Evolutionary conservation across 441 rosid species (phyloP).

Genomic region (Arabidopsis lyrata): DNA sequence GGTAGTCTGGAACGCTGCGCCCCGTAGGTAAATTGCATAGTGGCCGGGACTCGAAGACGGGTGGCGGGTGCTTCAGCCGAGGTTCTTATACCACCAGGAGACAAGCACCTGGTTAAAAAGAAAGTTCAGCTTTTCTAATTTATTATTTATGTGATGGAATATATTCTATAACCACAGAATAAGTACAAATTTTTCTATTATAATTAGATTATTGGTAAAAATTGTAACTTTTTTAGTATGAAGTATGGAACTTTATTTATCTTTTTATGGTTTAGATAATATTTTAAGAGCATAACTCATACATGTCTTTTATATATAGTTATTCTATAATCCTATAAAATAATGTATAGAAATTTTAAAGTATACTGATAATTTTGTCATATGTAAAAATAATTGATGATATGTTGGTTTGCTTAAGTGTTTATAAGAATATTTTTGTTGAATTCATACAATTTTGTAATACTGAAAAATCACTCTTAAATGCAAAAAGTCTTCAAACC

Average conservation of each 20-base stretch:
- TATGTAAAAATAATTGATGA: neutral
- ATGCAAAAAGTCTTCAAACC: neutral
- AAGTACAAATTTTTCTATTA: slow-evolving; percentile 21
- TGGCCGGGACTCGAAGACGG: too few relatives aligned
- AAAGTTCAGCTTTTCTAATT: too few relatives aligned
- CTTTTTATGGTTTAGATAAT: neutral
- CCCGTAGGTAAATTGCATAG: too few relatives aligned
- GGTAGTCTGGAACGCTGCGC: too few relatives aligned
- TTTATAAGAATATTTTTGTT: too few relatives aligned
- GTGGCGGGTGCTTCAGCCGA: too few relatives aligned
- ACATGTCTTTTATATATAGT: neutral
- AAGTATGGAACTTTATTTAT: slow-evolving; percentile 26
- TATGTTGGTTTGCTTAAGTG: neutral
- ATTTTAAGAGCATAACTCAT: neutral
- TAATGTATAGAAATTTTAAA: neutral
- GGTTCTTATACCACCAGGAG: too few relatives aligned
- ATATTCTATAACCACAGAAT: slow-evolving; percentile 39
- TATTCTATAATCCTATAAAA: neutral
- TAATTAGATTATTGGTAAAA: slow-evolving; percentile 4
- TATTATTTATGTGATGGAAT: slow-evolving; percentile 40
- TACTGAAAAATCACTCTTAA: neutral
- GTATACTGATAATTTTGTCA: neutral
- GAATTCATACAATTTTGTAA: too few relatives aligned
- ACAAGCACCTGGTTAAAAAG: too few relatives aligned
- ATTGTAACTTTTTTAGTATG: slow-evolving; percentile 1